Evolutionary conservation across 2,329 filamentous ascomycete species (phyloP), one percentile per base, ranked within the genome.

Genomic region (Cercospora brassicicola): DNA sequence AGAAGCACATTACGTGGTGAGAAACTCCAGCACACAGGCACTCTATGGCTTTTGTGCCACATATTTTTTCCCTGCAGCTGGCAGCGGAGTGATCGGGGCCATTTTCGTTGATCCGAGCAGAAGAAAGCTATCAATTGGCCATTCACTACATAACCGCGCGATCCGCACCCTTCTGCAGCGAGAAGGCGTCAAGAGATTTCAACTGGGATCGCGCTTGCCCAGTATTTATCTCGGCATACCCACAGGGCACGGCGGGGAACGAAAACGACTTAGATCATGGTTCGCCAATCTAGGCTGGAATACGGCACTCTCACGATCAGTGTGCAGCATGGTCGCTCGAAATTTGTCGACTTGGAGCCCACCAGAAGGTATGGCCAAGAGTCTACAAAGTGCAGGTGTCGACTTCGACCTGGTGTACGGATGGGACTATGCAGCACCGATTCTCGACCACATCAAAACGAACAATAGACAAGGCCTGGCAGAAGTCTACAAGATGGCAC

Each of bases 221-320:
- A 91, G 90, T n/a, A 88, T 96, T 26, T 97, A 94, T 75, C 87
- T 92, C 0, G 94, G 94, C 0, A 91, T 97, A 9, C 93, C 94
- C 0, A 88, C 86, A n/a, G 84, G 82, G 4, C 88, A 91, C 55
- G 81, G 82, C 2, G 81, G 84, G 3, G 88, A 89, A 73, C 83
- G 86, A 15, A 89, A 88, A 76, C 83, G 84, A 59, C 78, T 89
- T 23, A 84, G 88, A n/a, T 86, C 87, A 56, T 98, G 94, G 94
- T 97, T 97, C 78, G 88, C 90, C n/a, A 92, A 90, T 71, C 86
- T 93, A 57, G 94, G 94, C 13, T 97, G 94, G 94, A 93, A 96
- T 74, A 90, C 86, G 2, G 84, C 87, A 0, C 81, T 88, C 4
- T 88, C 88, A 1, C 84, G 86, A 10, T 82, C 87, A 0, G 85